Evolutionary conservation across 2,329 filamentous ascomycete species (phyloP).

Genomic region (Aspergillus flavus): DNA sequence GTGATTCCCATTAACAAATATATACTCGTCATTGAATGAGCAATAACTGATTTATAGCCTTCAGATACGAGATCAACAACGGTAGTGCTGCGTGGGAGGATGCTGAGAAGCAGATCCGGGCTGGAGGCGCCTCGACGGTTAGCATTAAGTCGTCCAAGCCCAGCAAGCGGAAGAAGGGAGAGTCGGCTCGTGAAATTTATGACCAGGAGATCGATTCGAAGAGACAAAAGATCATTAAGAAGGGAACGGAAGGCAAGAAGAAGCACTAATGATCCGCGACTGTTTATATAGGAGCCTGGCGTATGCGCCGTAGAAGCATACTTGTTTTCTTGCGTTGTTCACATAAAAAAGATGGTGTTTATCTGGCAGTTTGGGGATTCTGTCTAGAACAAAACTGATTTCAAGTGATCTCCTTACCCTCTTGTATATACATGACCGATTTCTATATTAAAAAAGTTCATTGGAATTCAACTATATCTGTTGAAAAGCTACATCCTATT

Average conservation of each 20-base stretch:
- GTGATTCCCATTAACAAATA: constrained; percentile 34
- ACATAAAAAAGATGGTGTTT: constrained; percentile 16
- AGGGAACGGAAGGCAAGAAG: constrained; percentile 46
- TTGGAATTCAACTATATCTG: not conserved
- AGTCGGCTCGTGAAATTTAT: constrained; percentile 54
- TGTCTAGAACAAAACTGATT: constrained; percentile 1
- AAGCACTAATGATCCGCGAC: constrained; percentile 18
- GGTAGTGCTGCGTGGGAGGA: constrained; percentile 57
- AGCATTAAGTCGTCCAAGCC: constrained; percentile 77
- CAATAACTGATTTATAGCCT: constrained; percentile 45
- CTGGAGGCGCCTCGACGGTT: constrained; percentile 60
- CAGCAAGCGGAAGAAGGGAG: constrained; percentile 71
- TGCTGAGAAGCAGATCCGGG: constrained; percentile 72
- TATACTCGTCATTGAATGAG: constrained; percentile 25
- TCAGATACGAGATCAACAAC: constrained; percentile 50
- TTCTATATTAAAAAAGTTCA: constrained; percentile 3
- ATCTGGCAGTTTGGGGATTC: constrained; percentile 5
- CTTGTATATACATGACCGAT: constrained; percentile 27
- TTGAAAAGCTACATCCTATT: not conserved
- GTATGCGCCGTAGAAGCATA: constrained; percentile 4
- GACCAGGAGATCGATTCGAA: constrained; percentile 47
- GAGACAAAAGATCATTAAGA: constrained; percentile 49
- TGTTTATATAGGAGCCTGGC: not conserved
- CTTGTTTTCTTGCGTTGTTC: constrained; percentile 8
- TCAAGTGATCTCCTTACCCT: constrained; percentile 6